Base-by-base conservation (phyloP, 805 yeast genomes). In the Wickerhamomyces subpelliculosus region DNA sequence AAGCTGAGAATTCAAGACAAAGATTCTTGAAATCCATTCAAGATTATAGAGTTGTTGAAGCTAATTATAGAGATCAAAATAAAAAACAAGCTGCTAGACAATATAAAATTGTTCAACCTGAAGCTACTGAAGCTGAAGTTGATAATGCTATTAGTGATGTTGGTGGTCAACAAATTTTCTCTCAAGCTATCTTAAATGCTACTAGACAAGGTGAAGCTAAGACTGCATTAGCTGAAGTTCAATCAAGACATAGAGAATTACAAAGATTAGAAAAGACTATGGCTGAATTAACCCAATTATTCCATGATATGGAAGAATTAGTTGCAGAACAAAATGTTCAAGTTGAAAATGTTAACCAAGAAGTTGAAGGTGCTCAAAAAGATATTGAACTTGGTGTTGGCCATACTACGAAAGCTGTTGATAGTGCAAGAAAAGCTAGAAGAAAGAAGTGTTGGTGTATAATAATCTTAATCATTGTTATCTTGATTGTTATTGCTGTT, bases 321-420 rank as follows among this genome's bases (percentile, higher is more conserved):
- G 97, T 90, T 34, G 87, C 90, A 50, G 96, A 89, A 65, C 97
- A 93, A 68, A 96, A 89, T 62, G 87, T 78, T 51, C 79, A 83
- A 44, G 80, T 93, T 49, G 84, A 81, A 57, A 84, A 79, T 55
- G 78, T 87, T 47, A 88, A 88, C 58, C 78, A 84, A 49, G 82
- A 85, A 53, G 84, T 89, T 44, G 78, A 68, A 42, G 73, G 70
- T 39, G 97, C 96, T 21, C 96, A 88, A 63, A 79, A 76, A 44
- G 94, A 93, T 60, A 80, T 93, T 52, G 96, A 89, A 67, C 80
- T 81, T 60, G 98, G 97, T 61, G 86, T 88, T 28, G 95, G 93
- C 18, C 95, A 93, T 62, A 88, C 95, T 36, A 78, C 82, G 57
- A 81, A 84, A 61, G 98, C 98, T 18, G 88, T 86, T 42, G 78